Evolutionary conservation across 106 monocot species (phyloP).

Genomic region (Platanthera guangdongensis): DNA sequence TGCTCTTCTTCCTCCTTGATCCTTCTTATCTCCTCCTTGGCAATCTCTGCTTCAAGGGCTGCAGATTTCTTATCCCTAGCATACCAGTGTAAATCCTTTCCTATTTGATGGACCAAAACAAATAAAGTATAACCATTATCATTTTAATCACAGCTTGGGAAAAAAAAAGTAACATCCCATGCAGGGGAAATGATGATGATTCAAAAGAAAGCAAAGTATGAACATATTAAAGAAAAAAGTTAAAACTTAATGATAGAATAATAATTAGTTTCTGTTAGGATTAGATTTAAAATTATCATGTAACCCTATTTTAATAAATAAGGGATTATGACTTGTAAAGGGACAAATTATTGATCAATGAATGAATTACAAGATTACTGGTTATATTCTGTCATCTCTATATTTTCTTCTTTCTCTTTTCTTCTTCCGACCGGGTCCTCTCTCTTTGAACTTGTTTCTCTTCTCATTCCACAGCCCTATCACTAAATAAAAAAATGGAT

Average conservation of each 20-base stretch:
- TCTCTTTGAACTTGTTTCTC: no score
- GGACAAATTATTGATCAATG: no score
- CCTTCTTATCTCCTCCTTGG: slow-evolving; percentile 88
- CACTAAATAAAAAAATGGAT: no score
- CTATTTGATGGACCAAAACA: slow-evolving; percentile 18
- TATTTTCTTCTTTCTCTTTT: no score
- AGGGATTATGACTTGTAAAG: no score
- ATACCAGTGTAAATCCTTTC: slow-evolving; percentile 94
- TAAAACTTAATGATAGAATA: background rate
- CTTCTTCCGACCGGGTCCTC: no score
- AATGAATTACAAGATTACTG: no score
- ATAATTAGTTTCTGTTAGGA: background rate
- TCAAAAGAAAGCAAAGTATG: background rate
- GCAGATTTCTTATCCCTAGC: slow-evolving; percentile 62
- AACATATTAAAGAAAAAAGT: background rate
- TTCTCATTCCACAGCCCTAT: no score
- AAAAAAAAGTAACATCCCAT: background rate
- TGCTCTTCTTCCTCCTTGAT: slow-evolving; percentile 98
- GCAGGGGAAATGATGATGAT: no score
- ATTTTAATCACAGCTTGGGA: background rate
- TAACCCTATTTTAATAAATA: no score
- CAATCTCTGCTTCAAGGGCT: slow-evolving; percentile 23
- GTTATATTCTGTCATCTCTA: no score
- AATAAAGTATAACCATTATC: background rate
- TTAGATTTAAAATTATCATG: no score